phyloP scores from a whole-genome alignment of 768 basidiomycete species.

The Myochromella boudieri region DNA sequence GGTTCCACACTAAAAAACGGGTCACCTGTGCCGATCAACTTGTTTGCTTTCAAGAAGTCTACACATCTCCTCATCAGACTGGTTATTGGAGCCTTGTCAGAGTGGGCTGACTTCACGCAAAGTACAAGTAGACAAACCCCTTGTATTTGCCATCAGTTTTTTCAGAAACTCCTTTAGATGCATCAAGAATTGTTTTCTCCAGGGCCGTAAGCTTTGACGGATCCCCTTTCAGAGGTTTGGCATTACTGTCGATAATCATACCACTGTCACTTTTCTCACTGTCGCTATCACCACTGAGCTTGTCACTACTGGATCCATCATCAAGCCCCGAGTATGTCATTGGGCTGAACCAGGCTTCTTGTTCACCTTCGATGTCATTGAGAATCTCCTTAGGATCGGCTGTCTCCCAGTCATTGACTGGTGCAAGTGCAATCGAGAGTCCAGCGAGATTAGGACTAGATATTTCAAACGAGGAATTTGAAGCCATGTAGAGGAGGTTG shows the following conservation, averaged over 20 bases:
- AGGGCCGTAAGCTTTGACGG: not conserved
- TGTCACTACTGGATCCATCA: too few species aligned
- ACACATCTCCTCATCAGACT: constrained; percentile 17
- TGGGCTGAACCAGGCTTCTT: too few species aligned
- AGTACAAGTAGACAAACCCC: constrained; percentile 16
- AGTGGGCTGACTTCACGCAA: not conserved
- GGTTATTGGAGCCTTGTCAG: too few species aligned
- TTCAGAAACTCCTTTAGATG: constrained; percentile 30
- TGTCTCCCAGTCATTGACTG: constrained; percentile 1
- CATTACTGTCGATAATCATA: not conserved
- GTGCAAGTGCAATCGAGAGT: not conserved
- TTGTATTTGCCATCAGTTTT: constrained; percentile 27
- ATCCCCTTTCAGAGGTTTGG: not conserved
- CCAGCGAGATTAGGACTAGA: not conserved
- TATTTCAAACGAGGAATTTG: not conserved
- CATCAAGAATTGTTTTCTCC: too few species aligned
- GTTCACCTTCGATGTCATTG: constrained; percentile 24
- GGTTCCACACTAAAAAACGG: constrained; percentile 20
- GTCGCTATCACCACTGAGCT: too few species aligned
- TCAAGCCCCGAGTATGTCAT: too few species aligned
- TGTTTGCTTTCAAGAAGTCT: constrained; percentile 12
- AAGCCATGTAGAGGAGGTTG: not conserved
- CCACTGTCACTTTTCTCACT: too few species aligned
- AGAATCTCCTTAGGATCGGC: constrained; percentile 13
- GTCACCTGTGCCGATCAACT: constrained; percentile 14